These are phyloP conservation scores for Fraxinus greggii DNA, from an alignment of 305 asterid genomes.

Conservation along the genomic window DNA sequence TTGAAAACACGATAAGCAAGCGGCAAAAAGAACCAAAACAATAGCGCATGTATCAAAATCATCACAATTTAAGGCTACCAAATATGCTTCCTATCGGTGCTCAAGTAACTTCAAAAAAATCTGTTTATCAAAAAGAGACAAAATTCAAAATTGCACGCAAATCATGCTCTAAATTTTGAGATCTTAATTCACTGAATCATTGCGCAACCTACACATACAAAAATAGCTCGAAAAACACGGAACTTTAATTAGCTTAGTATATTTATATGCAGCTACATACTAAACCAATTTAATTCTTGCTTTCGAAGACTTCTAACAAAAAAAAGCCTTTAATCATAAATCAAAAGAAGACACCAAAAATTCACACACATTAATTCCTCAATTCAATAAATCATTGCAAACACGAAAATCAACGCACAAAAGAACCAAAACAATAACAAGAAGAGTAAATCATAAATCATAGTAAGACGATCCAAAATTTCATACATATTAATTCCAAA, in stretches of 20 bases:
- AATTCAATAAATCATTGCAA: background rate
- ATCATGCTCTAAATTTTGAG: background rate
- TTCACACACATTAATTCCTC: background rate
- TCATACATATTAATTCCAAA: background rate
- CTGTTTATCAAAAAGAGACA: constrained; percentile 11
- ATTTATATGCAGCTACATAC: background rate
- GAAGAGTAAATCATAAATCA: constrained; percentile 9
- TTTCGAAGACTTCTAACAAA: background rate
- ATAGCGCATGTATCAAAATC: background rate
- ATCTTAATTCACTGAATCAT: background rate
- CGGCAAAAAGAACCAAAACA: background rate
- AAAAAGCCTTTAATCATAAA: constrained; percentile 8
- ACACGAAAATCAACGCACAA: background rate
- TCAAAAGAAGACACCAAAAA: background rate
- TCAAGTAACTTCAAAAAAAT: constrained; percentile 6
- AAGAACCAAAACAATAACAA: constrained; percentile 11
- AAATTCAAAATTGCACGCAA: background rate
- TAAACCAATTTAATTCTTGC: constrained; percentile 2
- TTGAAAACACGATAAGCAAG: background rate
- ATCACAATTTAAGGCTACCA: background rate
- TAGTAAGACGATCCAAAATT: background rate
- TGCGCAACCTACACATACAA: background rate
- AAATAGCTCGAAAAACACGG: constrained; percentile 4
- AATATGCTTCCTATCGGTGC: background rate
- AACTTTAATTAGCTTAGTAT: background rate